Conservation (phyloP, 1,139 yeast genomes). For the Wickerhamomyces sp. region DNA sequence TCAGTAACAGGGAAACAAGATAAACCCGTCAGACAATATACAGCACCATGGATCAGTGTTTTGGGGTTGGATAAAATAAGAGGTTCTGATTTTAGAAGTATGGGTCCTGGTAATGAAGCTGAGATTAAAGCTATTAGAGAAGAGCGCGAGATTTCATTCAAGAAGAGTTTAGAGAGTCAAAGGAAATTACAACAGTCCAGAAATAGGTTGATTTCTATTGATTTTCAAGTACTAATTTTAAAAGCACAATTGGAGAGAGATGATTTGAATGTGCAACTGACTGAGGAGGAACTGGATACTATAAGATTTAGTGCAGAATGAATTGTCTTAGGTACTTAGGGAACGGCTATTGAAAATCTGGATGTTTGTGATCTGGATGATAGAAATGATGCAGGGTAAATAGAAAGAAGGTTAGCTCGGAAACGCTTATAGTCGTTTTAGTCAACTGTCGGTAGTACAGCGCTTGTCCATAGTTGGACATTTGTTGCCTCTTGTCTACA, state of each 20-base stretch:
- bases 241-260: slow-evolving; percentile 8
- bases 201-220: slow-evolving; percentile 4
- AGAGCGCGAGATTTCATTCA: slow-evolving; percentile 9
- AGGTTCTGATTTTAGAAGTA: slow-evolving; percentile 2
- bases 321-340: too few species aligned
- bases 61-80: slow-evolving; percentile 6
- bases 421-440: too few species aligned
- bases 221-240: slow-evolving; percentile 7
- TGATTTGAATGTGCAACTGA: slow-evolving; percentile 10
- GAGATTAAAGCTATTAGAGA: slow-evolving; percentile 6
- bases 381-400: too few species aligned
- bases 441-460: too few species aligned
- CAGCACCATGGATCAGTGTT: slow-evolving; percentile 13
- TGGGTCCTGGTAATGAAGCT: slow-evolving; percentile 1
- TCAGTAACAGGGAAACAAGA: too few species aligned
- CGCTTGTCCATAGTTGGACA: too few species aligned
- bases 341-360: too few species aligned
- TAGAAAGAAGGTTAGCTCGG: too few species aligned
- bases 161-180: slow-evolving; percentile 5
- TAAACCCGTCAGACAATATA: slow-evolving; percentile 2
- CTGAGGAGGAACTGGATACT: slow-evolving; percentile 15
- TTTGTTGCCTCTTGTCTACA: too few species aligned
- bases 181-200: slow-evolving; percentile 5
- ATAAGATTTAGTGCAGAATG: too few species aligned
- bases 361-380: too few species aligned